A percentile compares a stretch with the other conserved stretches of the same genome.
Conservation (phyloP, 208 protist genomes). For the Trypanosoma brucei region DNA sequence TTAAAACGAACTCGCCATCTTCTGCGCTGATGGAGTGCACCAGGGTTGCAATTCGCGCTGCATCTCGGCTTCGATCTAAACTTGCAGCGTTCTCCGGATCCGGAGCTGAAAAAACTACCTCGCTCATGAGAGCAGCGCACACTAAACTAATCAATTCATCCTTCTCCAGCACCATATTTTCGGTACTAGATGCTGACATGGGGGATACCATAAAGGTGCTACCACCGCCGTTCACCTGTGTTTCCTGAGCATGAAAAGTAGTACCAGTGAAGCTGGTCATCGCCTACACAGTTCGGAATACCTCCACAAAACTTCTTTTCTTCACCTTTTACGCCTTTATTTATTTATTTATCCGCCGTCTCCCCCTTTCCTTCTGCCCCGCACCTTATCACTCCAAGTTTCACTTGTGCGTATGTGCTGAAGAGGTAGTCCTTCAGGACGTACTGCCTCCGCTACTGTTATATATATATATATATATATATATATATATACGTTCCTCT, state of each 20-base stretch:
- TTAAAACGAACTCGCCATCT: conserved; percentile 89
- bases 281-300: background rate
- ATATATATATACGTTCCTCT: too few species aligned
- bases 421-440: too few species aligned
- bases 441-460: too few species aligned
- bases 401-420: too few species aligned
- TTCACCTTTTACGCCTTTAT: background rate
- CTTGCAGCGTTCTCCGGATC: background rate
- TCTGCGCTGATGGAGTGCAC: conserved; percentile 53
- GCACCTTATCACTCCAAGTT: too few species aligned
- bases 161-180: conserved; percentile 54
- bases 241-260: too few species aligned
- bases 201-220: too few species aligned
- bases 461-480: too few species aligned
- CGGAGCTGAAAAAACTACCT: background rate
- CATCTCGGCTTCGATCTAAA: background rate
- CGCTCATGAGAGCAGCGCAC: conserved; percentile 62
- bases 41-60: conserved; percentile 36
- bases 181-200: background rate
- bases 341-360: background rate
- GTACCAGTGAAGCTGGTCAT: too few species aligned
- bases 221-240: too few species aligned
- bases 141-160: conserved; percentile 74
- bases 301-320: background rate
- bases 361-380: background rate